phyloP scores from a whole-genome alignment of 257 asterid genomes.

The Mitragyna speciosa region DNA sequence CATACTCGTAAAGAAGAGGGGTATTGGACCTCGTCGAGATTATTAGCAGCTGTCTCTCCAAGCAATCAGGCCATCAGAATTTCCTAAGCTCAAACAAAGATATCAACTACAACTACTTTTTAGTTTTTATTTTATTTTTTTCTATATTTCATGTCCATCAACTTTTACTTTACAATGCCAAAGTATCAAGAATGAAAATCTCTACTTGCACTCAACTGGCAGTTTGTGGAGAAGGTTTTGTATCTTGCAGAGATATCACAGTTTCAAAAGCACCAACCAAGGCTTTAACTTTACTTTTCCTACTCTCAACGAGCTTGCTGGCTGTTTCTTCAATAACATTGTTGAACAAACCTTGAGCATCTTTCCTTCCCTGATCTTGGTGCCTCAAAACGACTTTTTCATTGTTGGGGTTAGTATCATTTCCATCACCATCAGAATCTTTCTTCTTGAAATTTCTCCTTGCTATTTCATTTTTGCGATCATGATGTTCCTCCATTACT shows the following conservation, averaged over 20 bases:
- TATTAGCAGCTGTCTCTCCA: not conserved
- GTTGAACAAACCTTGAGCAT: slow-evolving; percentile 66
- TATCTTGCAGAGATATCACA: slow-evolving; percentile 76
- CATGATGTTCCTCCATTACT: slow-evolving; percentile 37
- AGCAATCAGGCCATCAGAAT: slow-evolving; percentile 11
- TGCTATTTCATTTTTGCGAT: slow-evolving; percentile 36
- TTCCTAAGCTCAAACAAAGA: slow-evolving; percentile 12
- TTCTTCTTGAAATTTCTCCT: slow-evolving; percentile 42
- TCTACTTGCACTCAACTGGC: slow-evolving; percentile 29
- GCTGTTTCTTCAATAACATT: slow-evolving; percentile 85
- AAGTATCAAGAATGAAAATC: slow-evolving; percentile 9
- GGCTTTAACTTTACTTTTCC: slow-evolving; percentile 91
- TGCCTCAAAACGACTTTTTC: slow-evolving; percentile 62
- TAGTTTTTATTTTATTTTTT: slow-evolving; percentile 9
- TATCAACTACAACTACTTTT: not conserved
- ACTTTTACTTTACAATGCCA: slow-evolving; percentile 5
- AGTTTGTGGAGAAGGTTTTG: slow-evolving; percentile 43
- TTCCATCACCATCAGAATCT: slow-evolving; percentile 26
- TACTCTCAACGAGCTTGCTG: slow-evolving; percentile 72
- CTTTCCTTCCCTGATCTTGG: slow-evolving; percentile 70
- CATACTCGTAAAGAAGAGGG: slow-evolving; percentile 1
- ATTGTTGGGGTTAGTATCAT: slow-evolving; percentile 23
- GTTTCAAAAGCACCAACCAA: slow-evolving; percentile 94
- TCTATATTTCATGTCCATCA: slow-evolving; percentile 5
- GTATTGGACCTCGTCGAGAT: not conserved